A percentile compares a stretch with the other conserved stretches of the same genome.
Evolutionary conservation across 2,329 filamentous ascomycete genomes (phyloP).

Genomic region (Niveomyces coronatus): DNA sequence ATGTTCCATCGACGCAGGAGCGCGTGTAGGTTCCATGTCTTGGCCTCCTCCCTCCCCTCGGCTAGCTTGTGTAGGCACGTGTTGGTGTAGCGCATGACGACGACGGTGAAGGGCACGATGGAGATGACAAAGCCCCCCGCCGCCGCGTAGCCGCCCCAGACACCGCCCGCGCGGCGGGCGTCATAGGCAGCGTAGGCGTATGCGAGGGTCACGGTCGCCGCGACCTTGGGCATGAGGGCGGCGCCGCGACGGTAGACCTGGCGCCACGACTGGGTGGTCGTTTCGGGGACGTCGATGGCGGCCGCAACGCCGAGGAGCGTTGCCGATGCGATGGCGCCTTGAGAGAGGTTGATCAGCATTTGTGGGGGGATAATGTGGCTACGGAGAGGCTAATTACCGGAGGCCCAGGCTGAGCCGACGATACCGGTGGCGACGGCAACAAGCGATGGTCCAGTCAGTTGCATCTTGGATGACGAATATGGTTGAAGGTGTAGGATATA

Average conservation of each 20-base stretch:
- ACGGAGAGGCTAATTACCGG: constrained; percentile 18
- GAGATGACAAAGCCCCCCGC: constrained; percentile 23
- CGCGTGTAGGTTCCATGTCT: constrained; percentile 9
- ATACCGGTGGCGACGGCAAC: constrained; percentile 28
- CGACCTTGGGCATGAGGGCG: constrained; percentile 27
- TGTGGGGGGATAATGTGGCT: neutral
- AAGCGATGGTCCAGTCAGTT: constrained; percentile 19
- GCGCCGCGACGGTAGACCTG: constrained; percentile 27
- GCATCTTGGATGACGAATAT: constrained; percentile 1
- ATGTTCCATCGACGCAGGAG: constrained; percentile 15
- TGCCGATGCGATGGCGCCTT: constrained; percentile 26
- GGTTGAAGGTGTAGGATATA: constrained; percentile 3
- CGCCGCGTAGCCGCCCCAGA: constrained; percentile 24
- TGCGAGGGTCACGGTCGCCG: constrained; percentile 20
- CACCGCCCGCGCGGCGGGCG: constrained; percentile 15
- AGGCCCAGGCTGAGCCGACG: constrained; percentile 26
- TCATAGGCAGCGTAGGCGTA: constrained; percentile 29
- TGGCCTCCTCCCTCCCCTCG: constrained; percentile 11
- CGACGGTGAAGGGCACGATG: constrained; percentile 31
- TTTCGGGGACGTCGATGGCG: constrained; percentile 18
- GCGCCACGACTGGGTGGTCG: constrained; percentile 26
- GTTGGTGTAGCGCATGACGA: constrained; percentile 28
- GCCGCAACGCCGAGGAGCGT: constrained; percentile 27
- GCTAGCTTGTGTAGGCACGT: constrained; percentile 19
- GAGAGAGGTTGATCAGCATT: too few relatives aligned